A percentile compares a stretch with the other conserved stretches of the same genome.
phyloP scores from a whole-genome alignment of 2,329 filamentous ascomycete genomes.

The Rhinocladiella similis region DNA sequence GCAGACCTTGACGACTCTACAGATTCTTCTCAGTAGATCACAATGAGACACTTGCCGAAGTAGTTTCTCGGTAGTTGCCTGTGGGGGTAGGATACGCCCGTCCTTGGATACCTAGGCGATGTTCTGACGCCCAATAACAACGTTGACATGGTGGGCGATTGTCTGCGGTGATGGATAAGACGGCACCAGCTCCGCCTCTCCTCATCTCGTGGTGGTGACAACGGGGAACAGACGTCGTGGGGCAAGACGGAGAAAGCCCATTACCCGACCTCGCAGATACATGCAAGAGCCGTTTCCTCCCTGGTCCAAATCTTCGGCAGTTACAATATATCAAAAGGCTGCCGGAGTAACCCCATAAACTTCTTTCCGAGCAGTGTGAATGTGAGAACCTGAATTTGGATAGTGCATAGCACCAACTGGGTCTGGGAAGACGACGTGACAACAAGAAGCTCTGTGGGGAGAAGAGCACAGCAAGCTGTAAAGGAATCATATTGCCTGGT shows the following conservation, averaged over 20 bases:
- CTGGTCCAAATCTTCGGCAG: slow-evolving; percentile 15
- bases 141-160: background rate
- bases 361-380: background rate
- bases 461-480: background rate
- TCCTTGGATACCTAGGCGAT: background rate
- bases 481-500: no score
- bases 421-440: background rate
- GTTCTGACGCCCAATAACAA: background rate
- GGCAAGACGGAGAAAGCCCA: slow-evolving; percentile 20
- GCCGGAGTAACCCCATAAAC: background rate
- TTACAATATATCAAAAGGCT: slow-evolving; percentile 6
- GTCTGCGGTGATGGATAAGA: background rate
- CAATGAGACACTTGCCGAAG: background rate
- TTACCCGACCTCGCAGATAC: background rate
- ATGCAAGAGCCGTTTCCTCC: no score
- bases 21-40: no score
- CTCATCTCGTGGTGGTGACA: background rate
- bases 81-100: background rate
- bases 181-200: background rate
- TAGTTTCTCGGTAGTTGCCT: background rate
- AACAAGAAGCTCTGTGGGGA: background rate
- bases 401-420: background rate
- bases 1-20: background rate
- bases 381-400: background rate
- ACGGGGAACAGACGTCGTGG: slow-evolving; percentile 2